Conservation (phyloP, 2,329 filamentous ascomycete genomes). For the Furcasterigmium sp. region DNA sequence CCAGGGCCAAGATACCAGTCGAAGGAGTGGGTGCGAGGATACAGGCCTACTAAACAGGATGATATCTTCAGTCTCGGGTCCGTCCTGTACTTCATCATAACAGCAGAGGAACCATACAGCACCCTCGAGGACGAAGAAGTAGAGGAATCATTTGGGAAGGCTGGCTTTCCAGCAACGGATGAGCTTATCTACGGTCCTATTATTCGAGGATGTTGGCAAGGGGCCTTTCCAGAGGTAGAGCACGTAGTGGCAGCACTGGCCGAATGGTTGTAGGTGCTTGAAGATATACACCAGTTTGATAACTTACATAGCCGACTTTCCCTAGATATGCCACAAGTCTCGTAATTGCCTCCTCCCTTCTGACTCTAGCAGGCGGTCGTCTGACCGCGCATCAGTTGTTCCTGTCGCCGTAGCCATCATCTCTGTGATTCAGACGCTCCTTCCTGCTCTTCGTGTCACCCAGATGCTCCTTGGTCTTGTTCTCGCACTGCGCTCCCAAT, state of each 20-base stretch:
- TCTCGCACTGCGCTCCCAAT: too few species aligned
- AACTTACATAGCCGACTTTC: too few species aligned
- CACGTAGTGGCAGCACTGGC: not conserved
- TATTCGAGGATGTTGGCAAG: not conserved
- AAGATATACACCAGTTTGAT: too few species aligned
- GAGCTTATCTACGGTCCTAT: not conserved
- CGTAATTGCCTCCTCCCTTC: too few species aligned
- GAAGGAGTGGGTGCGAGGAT: slow-evolving; percentile 3
- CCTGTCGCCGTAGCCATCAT: too few species aligned
- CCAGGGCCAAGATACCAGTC: slow-evolving; percentile 7
- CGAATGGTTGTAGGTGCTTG: not conserved
- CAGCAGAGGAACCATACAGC: slow-evolving; percentile 3
- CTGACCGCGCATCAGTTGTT: too few species aligned
- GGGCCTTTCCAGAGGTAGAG: not conserved
- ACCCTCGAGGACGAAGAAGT: slow-evolving; percentile 6
- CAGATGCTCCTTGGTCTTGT: too few species aligned
- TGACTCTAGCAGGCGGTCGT: too few species aligned
- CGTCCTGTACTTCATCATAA: slow-evolving; percentile 7
- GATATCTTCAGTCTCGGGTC: slow-evolving; percentile 9
- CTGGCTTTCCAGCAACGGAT: not conserved
- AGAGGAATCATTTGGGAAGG: not conserved
- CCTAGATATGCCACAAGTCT: too few species aligned
- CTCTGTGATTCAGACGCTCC: too few species aligned
- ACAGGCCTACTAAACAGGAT: slow-evolving; percentile 5
- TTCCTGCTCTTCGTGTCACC: too few species aligned